Evolutionary conservation across 768 basidiomycete species (phyloP).

Genomic region (Lactarius vividus): DNA sequence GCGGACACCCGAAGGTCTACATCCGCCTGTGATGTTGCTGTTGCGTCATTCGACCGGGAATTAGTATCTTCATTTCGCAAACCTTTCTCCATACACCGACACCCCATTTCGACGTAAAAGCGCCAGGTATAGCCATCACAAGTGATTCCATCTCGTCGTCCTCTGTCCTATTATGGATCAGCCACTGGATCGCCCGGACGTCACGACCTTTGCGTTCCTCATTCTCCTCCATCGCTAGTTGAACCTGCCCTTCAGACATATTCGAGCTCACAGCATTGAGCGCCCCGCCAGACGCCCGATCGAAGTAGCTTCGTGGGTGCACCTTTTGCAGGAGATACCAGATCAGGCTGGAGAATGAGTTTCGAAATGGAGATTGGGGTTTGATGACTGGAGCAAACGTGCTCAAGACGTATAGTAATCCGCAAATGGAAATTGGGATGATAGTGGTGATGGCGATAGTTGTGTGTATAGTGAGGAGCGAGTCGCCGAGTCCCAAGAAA

Average conservation of each 20-base stretch:
- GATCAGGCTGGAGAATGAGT: slow-evolving; percentile 6
- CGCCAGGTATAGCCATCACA: not conserved
- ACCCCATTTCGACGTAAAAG: not conserved
- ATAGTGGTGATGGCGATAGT: slow-evolving; percentile 13
- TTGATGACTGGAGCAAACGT: slow-evolving; percentile 7
- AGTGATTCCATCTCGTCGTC: slow-evolving; percentile 7
- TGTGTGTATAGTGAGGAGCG: slow-evolving; percentile 36
- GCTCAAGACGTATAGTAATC: slow-evolving; percentile 17
- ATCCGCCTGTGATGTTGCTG: no score
- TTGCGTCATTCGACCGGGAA: no score
- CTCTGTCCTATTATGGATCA: not conserved
- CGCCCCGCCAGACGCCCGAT: not conserved
- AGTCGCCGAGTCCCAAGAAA: slow-evolving; percentile 47
- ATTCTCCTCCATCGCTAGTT: slow-evolving; percentile 4
- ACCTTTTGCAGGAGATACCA: slow-evolving; percentile 12
- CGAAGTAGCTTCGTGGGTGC: not conserved
- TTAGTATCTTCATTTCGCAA: no score
- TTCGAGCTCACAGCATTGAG: not conserved
- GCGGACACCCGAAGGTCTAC: no score
- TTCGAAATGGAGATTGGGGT: slow-evolving; percentile 15
- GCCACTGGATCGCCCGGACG: not conserved
- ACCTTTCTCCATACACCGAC: no score
- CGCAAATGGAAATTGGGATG: slow-evolving; percentile 12
- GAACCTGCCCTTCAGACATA: not conserved
- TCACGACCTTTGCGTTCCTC: not conserved